Base-by-base conservation (phyloP, 2,329 filamentous ascomycete species). In the Trichophyton schoenleinii region DNA sequence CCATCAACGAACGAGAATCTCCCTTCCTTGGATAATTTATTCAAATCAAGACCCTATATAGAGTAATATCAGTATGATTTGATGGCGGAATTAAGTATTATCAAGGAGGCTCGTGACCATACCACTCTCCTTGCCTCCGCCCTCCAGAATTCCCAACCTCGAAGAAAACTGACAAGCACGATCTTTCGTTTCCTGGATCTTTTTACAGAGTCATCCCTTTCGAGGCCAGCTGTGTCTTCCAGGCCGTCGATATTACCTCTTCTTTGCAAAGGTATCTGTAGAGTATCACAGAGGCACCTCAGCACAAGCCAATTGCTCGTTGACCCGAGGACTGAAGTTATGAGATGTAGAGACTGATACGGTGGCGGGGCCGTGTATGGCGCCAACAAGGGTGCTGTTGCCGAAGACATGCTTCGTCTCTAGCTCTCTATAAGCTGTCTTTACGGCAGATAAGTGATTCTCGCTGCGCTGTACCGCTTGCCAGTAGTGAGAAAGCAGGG, bases 121-220 rank as follows among this genome's bases (percentile, higher is more conserved):
- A 89, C 87, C 69, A 90, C 73, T 72, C 86, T 86, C 60, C 83
- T 81, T 1, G 81, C 81, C 58, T 88, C 86, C 2, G 86, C 82
- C 64, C 78, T 84, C 90, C 91, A 96, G 70, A 95, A 95, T 0
- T 81, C 77, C 65, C 81, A 82, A 68, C 92, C 87, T 63, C 89
- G 81, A 74, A 95, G 76, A 74, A 94, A 96, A 75, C 88, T 95
- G 62, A 94, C 84, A 2, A 96, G 78, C 2, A 96, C 79, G 0
- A 96, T 81, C 58, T 77, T 80, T 28, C 72, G 53, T 64, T 61
- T 52, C 60, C 60, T 3, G 41, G 41, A 9, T 53, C 59, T 58
- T 25, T 53, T 41, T 46, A 38, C 59, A 15, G 57, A 34, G 20
- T 59, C 57, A 9, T 52, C 61, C 44, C 57, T 52, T 52, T 61